Evolutionary conservation across 2,329 filamentous ascomycete genomes (phyloP).

Genomic region (Fragosphaeria purpurea): DNA sequence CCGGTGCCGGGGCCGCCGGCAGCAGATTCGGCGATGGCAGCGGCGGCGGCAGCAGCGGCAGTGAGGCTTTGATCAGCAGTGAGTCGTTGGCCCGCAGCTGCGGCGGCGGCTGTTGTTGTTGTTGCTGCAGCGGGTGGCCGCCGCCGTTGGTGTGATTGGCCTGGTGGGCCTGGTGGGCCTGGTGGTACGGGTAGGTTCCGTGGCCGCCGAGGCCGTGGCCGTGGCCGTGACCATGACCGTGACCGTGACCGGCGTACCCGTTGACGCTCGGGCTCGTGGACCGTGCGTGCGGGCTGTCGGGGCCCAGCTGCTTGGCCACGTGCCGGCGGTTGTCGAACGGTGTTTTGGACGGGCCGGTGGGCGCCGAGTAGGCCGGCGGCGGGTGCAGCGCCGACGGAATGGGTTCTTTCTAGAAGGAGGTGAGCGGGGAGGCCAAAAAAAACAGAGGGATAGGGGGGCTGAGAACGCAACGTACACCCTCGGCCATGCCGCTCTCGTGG

Average conservation of each 20-base stretch:
- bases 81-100: constrained; percentile 8
- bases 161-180: no score
- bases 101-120: constrained; percentile 10
- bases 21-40: constrained; percentile 6
- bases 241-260: no score
- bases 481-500: constrained; percentile 37
- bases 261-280: constrained; percentile 10
- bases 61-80: constrained; percentile 1
- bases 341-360: constrained; percentile 11
- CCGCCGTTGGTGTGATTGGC: no score
- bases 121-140: neutral
- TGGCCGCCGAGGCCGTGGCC: no score
- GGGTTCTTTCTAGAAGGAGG: constrained; percentile 13
- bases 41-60: constrained; percentile 9
- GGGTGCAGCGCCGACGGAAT: constrained; percentile 15
- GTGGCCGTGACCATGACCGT: no score
- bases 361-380: constrained; percentile 8
- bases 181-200: no score
- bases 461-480: constrained; percentile 24
- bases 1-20: neutral
- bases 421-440: neutral
- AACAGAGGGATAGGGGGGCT: neutral
- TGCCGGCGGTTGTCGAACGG: constrained; percentile 9
- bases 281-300: constrained; percentile 3
- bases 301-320: constrained; percentile 4